Conservation (phyloP, 78 protist genomes). For the Creolimax fragrantissima region DNA sequence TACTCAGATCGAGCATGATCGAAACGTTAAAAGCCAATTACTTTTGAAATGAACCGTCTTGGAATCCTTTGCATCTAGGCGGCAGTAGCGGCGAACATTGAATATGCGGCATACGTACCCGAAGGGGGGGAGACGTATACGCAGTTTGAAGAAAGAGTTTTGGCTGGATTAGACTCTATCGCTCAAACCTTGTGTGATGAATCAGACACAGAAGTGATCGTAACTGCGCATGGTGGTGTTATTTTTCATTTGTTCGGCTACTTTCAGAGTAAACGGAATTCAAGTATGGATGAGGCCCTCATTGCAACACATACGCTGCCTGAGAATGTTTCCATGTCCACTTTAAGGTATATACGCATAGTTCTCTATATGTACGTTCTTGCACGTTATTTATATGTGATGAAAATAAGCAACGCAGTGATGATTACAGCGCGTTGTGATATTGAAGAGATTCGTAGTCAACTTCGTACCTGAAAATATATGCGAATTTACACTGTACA, state of each 20-base stretch:
- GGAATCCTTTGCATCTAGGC: background rate
- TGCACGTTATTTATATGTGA: background rate
- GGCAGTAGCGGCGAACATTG: background rate
- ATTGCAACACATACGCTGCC: background rate
- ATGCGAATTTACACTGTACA: background rate
- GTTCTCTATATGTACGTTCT: background rate
- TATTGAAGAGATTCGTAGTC: too few species aligned
- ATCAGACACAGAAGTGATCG: background rate
- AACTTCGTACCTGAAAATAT: background rate
- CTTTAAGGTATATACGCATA: background rate
- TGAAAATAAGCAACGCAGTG: too few species aligned
- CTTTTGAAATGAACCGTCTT: too few species aligned
- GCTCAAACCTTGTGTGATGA: background rate
- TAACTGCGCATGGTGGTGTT: background rate
- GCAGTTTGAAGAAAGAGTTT: background rate
- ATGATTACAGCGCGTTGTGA: too few species aligned
- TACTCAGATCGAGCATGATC: too few species aligned
- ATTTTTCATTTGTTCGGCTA: background rate
- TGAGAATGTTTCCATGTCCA: background rate
- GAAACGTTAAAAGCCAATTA: too few species aligned
- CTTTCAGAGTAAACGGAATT: background rate
- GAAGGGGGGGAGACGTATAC: background rate
- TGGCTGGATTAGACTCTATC: background rate
- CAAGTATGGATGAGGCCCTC: background rate
- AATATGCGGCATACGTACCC: background rate